Conservation (phyloP, 169 alveolate species). For the Plasmodium berghei region DNA sequence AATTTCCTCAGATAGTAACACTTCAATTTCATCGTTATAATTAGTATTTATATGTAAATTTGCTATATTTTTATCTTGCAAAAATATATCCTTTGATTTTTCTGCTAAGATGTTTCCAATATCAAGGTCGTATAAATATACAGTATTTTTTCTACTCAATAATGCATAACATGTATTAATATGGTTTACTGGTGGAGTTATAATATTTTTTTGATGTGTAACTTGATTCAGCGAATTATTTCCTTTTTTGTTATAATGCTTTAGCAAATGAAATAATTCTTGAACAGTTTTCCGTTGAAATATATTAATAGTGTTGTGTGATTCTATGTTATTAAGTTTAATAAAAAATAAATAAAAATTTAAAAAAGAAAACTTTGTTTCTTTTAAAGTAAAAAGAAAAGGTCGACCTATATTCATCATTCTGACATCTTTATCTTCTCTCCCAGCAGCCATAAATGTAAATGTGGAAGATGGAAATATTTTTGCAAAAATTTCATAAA, state of each 20-base stretch:
- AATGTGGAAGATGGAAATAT: slow-evolving; percentile 9
- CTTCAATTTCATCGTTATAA: slow-evolving; percentile 64
- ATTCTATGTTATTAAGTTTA: slow-evolving; percentile 24
- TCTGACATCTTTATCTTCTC: slow-evolving; percentile 93
- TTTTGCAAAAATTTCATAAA: slow-evolving; percentile 46
- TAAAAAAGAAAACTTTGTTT: slow-evolving; percentile 67
- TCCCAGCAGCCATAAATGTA: slow-evolving; percentile 86
- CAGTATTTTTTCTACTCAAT: slow-evolving; percentile 18
- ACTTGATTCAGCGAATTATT: slow-evolving; percentile 5
- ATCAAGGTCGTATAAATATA: slow-evolving; percentile 22
- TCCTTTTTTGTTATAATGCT: background rate
- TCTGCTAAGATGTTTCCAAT: slow-evolving; percentile 14
- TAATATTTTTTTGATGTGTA: background rate
- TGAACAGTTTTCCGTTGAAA: slow-evolving; percentile 32
- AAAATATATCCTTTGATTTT: slow-evolving; percentile 8
- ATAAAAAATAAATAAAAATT: slow-evolving; percentile 61
- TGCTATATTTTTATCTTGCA: slow-evolving; percentile 17
- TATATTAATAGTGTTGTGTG: background rate
- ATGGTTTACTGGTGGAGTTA: background rate
- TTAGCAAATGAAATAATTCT: slow-evolving; percentile 12
- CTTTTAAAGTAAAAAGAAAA: slow-evolving; percentile 62
- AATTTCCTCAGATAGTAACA: slow-evolving; percentile 16
- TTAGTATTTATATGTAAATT: slow-evolving; percentile 19
- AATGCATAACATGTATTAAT: slow-evolving; percentile 45
- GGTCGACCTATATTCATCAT: slow-evolving; percentile 87